phyloP scores from a whole-genome alignment of 768 basidiomycete genomes.

The Hygrocybe punicea region DNA sequence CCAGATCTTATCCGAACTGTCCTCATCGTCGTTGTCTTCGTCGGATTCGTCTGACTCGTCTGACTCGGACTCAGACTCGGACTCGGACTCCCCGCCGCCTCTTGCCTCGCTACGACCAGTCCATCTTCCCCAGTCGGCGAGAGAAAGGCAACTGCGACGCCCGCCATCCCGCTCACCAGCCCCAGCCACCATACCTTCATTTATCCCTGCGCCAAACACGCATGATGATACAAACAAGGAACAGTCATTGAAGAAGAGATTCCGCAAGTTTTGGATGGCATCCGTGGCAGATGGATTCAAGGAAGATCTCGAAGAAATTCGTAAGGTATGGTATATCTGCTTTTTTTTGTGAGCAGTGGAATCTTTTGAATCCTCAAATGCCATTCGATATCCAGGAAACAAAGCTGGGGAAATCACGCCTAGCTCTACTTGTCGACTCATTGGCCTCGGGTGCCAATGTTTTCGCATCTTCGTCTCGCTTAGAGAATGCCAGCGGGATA shows the following conservation, averaged over 20 bases:
- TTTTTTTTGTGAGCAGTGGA: background rate
- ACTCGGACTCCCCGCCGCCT: slow-evolving; percentile 12
- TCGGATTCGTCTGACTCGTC: slow-evolving; percentile 16
- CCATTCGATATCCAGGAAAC: slow-evolving; percentile 44
- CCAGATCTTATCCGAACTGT: slow-evolving; percentile 1
- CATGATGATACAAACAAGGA: slow-evolving; percentile 44
- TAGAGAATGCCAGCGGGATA: slow-evolving; percentile 19
- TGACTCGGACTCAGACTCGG: slow-evolving; percentile 27
- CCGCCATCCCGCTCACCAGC: slow-evolving; percentile 48
- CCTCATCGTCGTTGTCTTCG: slow-evolving; percentile 7
- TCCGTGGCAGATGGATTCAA: slow-evolving; percentile 78
- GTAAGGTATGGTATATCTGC: slow-evolving; percentile 52
- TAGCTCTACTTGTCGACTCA: slow-evolving; percentile 77
- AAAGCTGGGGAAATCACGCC: slow-evolving; percentile 61
- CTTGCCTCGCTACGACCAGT: slow-evolving; percentile 12
- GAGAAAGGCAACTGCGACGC: slow-evolving; percentile 16
- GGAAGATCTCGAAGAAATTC: slow-evolving; percentile 79
- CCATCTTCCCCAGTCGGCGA: slow-evolving; percentile 9
- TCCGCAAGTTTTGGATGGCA: slow-evolving; percentile 85
- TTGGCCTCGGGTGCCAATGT: slow-evolving; percentile 76
- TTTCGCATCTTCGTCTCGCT: slow-evolving; percentile 45
- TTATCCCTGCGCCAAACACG: slow-evolving; percentile 41
- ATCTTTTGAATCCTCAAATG: background rate
- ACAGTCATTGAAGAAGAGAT: slow-evolving; percentile 56
- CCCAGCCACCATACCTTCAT: slow-evolving; percentile 51